Conservation (phyloP, 257 asterid species). For the Cordia subcordata region DNA sequence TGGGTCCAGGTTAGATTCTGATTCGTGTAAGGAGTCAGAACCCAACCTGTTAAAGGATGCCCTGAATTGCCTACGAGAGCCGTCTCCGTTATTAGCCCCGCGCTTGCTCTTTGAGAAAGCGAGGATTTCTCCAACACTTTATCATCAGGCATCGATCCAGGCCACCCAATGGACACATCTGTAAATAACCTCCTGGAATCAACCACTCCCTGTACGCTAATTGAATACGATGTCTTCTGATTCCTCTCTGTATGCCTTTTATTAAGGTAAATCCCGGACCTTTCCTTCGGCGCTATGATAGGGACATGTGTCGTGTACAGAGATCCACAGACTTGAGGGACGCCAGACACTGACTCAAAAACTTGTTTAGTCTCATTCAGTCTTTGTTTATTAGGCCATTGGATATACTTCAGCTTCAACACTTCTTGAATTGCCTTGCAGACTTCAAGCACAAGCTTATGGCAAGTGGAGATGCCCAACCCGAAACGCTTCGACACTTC, state of each 20-base stretch:
- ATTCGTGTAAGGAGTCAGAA: conserved; percentile 57
- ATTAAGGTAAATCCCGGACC: conserved; percentile 55
- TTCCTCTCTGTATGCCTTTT: conserved; percentile 77
- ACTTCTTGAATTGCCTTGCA: conserved; percentile 60
- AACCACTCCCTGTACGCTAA: conserved; percentile 82
- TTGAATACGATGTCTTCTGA: conserved; percentile 68
- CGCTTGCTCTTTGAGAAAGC: conserved; percentile 55
- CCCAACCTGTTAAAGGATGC: conserved; percentile 59
- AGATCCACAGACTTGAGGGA: conserved; percentile 51
- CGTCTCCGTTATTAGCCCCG: conserved; percentile 36
- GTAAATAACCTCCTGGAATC: conserved; percentile 57
- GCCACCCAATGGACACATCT: conserved; percentile 85
- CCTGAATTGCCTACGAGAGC: conserved; percentile 57
- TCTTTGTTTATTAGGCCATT: conserved; percentile 61
- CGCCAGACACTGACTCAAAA: conserved; percentile 44
- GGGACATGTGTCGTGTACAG: conserved; percentile 78
- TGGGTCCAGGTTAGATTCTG: conserved; percentile 72
- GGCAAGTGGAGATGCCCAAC: conserved; percentile 87
- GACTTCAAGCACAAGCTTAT: conserved; percentile 78
- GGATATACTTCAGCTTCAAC: conserved; percentile 62
- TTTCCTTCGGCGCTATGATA: conserved; percentile 66
- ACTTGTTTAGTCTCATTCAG: conserved; percentile 27
- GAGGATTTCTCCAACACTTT: conserved; percentile 69
- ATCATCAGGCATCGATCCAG: conserved; percentile 85
- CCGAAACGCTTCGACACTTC: conserved; percentile 83